Base-by-base conservation (phyloP, 108 stramenopile species). In the Poteriospumella lacustris region DNA sequence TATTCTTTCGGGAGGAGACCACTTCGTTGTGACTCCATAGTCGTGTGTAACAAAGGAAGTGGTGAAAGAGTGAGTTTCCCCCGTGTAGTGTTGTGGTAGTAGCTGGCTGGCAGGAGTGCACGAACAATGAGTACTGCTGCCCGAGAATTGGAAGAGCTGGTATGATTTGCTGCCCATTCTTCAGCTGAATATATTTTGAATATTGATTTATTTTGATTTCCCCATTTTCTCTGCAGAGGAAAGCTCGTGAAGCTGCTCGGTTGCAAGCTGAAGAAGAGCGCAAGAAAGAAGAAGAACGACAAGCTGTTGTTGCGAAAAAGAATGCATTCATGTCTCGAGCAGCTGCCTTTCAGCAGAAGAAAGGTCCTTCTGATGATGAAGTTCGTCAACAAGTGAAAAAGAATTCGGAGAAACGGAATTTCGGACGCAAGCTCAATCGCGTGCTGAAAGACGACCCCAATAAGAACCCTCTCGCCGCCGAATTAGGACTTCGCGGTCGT, bases 71-170 rank as follows among this genome's bases (percentile, higher is more conserved):
- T n/a, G n/a, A n/a, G n/a, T n/a, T n/a, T n/a, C n/a, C n/a, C n/a
- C n/a, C n/a, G n/a, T n/a, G n/a, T n/a, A n/a, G n/a, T n/a, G n/a
- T n/a, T n/a, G n/a, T n/a, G n/a, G n/a, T n/a, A n/a, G n/a, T n/a
- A n/a, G n/a, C n/a, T n/a, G n/a, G n/a, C n/a, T n/a, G n/a, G n/a
- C n/a, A n/a, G n/a, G n/a, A n/a, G n/a, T n/a, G n/a, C n/a, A n/a
- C n/a, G n/a, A 56, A 56, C 15, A 24, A 64, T 64, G 60, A 64
- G 60, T 24, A 64, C 60, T 34, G 60, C 60, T 64, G 33, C 28
- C 9, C 28, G 60, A 64, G 60, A 64, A 64, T 64, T 64, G 36
- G 60, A 64, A 64, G 60, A 64, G 31, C 60, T 64, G 60, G 60
- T 64, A 64, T 3, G 15, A 34, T 33, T 64, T 64, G 15, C 36